Conservation (phyloP, 768 basidiomycete species). For the Russula vinacea region DNA sequence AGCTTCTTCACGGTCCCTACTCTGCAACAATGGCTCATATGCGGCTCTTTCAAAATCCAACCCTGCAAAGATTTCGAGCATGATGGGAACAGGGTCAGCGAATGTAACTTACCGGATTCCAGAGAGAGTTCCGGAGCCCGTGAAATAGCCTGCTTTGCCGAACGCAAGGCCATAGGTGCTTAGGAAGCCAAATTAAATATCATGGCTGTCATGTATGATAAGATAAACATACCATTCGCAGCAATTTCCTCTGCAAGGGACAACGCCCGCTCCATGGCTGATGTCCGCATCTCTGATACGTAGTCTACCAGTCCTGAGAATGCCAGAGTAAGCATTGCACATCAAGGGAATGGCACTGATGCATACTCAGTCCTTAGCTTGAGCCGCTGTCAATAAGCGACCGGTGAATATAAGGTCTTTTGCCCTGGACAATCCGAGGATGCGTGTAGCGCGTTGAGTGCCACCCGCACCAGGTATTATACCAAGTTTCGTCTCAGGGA, state of each 20-base stretch:
- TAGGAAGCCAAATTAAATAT: not conserved
- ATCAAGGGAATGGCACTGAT: conserved; percentile 5
- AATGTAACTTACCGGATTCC: conserved; percentile 56
- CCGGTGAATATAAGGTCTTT: conserved; percentile 88
- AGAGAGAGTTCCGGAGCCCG: conserved; percentile 74
- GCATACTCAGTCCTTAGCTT: conserved; percentile 72
- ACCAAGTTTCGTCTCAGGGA: conserved; percentile 74
- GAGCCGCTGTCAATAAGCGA: conserved; percentile 57
- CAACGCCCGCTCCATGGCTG: conserved; percentile 69
- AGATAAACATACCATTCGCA: conserved; percentile 54
- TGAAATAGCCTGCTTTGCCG: conserved; percentile 83
- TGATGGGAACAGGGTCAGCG: not conserved
- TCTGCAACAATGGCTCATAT: conserved; percentile 75
- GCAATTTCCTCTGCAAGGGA: conserved; percentile 64
- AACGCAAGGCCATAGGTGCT: conserved; percentile 86
- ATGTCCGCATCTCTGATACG: conserved; percentile 55
- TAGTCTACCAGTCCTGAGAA: conserved; percentile 77
- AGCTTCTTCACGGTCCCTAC: conserved; percentile 78
- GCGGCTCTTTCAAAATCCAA: conserved; percentile 87
- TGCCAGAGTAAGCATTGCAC: not conserved
- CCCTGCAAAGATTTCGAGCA: conserved; percentile 42
- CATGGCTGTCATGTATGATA: not conserved
- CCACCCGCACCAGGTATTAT: conserved; percentile 93
- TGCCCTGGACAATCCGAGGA: conserved; percentile 75
- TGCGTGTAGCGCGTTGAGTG: conserved; percentile 75